phyloP scores from a whole-genome alignment of 2,329 filamentous ascomycete species.

The Fusarium hostae region DNA sequence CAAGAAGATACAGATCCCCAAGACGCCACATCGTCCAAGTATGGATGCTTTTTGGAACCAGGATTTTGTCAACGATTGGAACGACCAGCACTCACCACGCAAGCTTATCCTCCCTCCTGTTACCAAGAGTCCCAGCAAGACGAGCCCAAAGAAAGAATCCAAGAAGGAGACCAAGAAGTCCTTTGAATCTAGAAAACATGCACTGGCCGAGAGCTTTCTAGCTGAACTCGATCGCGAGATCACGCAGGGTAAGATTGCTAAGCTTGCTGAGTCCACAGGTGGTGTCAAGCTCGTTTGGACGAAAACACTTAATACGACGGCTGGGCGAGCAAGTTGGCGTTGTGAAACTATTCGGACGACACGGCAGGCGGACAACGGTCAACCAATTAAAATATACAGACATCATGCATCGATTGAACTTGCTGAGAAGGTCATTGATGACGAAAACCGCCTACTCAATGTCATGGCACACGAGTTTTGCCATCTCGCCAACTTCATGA shows the following conservation, averaged over 20 bases:
- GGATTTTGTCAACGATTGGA: constrained; percentile 70
- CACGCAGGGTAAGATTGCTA: constrained; percentile 67
- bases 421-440: constrained; percentile 86
- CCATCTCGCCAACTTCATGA: constrained; percentile 91
- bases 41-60: constrained; percentile 71
- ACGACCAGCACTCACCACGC: constrained; percentile 68
- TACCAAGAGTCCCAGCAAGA: constrained; percentile 44
- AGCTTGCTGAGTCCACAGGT: constrained; percentile 71
- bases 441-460: constrained; percentile 81
- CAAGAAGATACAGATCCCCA: constrained; percentile 57
- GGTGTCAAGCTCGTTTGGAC: constrained; percentile 79
- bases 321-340: constrained; percentile 79
- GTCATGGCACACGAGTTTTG: constrained; percentile 98
- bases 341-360: constrained; percentile 63
- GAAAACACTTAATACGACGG: constrained; percentile 82
- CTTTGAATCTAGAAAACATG: constrained; percentile 72
- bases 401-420: constrained; percentile 86
- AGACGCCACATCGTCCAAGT: constrained; percentile 63
- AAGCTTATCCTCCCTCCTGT: constrained; percentile 51
- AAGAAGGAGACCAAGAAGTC: constrained; percentile 61
- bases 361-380: constrained; percentile 40
- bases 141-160: constrained; percentile 51
- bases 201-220: constrained; percentile 72
- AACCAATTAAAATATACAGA: constrained; percentile 50
- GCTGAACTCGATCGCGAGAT: constrained; percentile 74